A percentile compares a stretch with the other conserved stretches of the same genome.
phyloP scores from a whole-genome alignment of 768 basidiomycete species.

The Amanita polypyramis region DNA sequence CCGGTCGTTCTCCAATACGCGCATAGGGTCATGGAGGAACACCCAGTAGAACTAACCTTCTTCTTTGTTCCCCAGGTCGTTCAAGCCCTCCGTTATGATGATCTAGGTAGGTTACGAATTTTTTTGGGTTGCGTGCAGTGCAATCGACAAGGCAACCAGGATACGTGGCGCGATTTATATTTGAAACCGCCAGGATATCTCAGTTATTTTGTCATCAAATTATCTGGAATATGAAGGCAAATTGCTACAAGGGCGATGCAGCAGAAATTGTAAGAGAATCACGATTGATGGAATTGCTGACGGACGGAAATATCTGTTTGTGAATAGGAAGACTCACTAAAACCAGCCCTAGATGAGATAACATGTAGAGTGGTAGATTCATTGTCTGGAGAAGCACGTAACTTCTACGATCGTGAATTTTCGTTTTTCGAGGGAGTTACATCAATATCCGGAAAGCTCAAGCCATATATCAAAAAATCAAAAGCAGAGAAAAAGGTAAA shows the following conservation, averaged over 20 bases:
- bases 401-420: slow-evolving; percentile 93
- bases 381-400: slow-evolving; percentile 78
- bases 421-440: slow-evolving; percentile 94
- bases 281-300: background rate
- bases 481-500: slow-evolving; percentile 93
- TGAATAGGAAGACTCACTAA: slow-evolving; percentile 85
- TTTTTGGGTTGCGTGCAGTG: background rate
- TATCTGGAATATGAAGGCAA: slow-evolving; percentile 99
- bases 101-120: slow-evolving; percentile 47
- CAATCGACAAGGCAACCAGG: slow-evolving; percentile 31
- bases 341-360: slow-evolving; percentile 87
- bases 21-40: slow-evolving; percentile 88
- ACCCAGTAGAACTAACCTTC: slow-evolving; percentile 91
- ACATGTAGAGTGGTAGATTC: slow-evolving; percentile 70
- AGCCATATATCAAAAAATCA: slow-evolving; percentile 89
- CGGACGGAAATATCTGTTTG: slow-evolving; percentile 4
- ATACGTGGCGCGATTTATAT: slow-evolving; percentile 91
- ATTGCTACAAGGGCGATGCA: slow-evolving; percentile 86
- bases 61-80: slow-evolving; percentile 99
- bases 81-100: slow-evolving; percentile 87
- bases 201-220: slow-evolving; percentile 99
- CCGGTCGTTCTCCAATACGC: slow-evolving; percentile 91
- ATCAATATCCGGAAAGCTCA: slow-evolving; percentile 95
- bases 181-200: slow-evolving; percentile 94
- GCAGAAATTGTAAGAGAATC: slow-evolving; percentile 59